Conservation (phyloP, 345 rosid species). For the Salix dunnii region DNA sequence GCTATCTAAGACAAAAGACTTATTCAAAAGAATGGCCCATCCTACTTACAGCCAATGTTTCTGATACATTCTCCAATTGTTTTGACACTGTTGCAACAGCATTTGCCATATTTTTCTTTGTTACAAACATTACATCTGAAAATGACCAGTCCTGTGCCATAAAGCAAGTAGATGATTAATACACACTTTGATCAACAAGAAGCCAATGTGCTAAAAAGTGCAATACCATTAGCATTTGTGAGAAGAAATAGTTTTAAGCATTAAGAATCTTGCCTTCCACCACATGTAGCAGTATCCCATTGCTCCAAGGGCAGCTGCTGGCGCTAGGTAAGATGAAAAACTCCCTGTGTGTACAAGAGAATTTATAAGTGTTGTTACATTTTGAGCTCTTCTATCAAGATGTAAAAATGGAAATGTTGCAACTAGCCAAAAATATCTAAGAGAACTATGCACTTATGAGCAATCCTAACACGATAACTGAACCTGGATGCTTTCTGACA, state of each 20-base stretch:
- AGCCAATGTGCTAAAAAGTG: constrained; percentile 5
- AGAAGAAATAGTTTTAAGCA: constrained; percentile 10
- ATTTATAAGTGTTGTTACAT: neutral
- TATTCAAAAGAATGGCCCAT: neutral
- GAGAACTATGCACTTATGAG: neutral
- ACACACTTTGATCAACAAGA: neutral
- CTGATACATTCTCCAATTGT: constrained; percentile 74
- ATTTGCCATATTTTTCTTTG: constrained; percentile 81
- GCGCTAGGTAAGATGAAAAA: constrained; percentile 69
- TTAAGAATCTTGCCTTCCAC: constrained; percentile 69
- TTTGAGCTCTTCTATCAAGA: neutral
- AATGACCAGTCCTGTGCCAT: constrained; percentile 75
- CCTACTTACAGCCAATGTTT: constrained; percentile 64
- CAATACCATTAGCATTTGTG: neutral
- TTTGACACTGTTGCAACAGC: constrained; percentile 74
- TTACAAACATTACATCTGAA: constrained; percentile 84
- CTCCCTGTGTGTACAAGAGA: constrained; percentile 42
- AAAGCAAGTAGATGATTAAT: constrained; percentile 6
- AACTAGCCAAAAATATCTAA: neutral
- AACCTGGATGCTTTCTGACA: neutral
- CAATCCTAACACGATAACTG: neutral
- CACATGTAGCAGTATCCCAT: constrained; percentile 93
- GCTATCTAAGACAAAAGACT: neutral
- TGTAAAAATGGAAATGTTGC: neutral
- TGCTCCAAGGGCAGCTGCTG: constrained; percentile 93